A percentile compares a stretch with the other conserved stretches of the same genome.
Conservation (phyloP, 2,329 filamentous ascomycete genomes). For the Teratosphaeria viscida region DNA sequence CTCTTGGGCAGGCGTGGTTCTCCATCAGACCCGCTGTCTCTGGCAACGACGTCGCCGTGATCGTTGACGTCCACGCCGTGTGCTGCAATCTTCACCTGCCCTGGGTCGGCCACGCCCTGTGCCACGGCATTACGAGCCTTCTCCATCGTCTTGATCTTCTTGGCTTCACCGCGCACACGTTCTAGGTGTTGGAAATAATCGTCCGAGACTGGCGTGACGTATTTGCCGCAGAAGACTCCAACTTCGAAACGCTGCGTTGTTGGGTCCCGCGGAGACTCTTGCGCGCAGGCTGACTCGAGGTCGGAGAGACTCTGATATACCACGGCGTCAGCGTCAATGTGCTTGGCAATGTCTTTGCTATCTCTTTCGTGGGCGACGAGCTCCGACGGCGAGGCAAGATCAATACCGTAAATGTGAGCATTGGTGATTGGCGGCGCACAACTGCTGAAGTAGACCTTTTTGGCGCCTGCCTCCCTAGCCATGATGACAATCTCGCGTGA, state of each 20-base stretch:
- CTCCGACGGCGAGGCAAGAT: conserved; percentile 60
- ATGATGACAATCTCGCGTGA: conserved; percentile 70
- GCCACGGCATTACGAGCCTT: conserved; percentile 54
- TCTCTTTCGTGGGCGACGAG: conserved; percentile 61
- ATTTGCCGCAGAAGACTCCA: conserved; percentile 83
- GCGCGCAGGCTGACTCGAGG: conserved; percentile 66
- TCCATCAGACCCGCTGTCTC: conserved; percentile 21
- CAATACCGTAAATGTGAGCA: conserved; percentile 79
- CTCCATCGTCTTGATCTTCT: conserved; percentile 56
- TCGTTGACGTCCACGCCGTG: conserved; percentile 50
- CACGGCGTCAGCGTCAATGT: conserved; percentile 65
- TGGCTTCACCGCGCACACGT: conserved; percentile 57
- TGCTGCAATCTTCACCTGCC: conserved; percentile 51
- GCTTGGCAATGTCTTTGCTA: conserved; percentile 49
- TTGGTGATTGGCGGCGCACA: conserved; percentile 74
- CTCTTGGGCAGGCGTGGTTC: conserved; percentile 10
- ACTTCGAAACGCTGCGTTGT: conserved; percentile 65
- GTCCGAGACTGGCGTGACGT: conserved; percentile 67
- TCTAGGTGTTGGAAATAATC: conserved; percentile 77
- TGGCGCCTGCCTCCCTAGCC: conserved; percentile 74
- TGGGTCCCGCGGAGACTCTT: conserved; percentile 51
- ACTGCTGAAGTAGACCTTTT: conserved; percentile 70
- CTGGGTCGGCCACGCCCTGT: conserved; percentile 50
- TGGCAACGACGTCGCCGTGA: conserved; percentile 48
- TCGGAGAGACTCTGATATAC: conserved; percentile 70